Percentiles rank a stretch among this genome's conserved stretches.
These are phyloP conservation scores for Calonectria pseudoturangicola DNA, from an alignment of 2,329 filamentous ascomycete genomes.

Conservation along the genomic window DNA sequence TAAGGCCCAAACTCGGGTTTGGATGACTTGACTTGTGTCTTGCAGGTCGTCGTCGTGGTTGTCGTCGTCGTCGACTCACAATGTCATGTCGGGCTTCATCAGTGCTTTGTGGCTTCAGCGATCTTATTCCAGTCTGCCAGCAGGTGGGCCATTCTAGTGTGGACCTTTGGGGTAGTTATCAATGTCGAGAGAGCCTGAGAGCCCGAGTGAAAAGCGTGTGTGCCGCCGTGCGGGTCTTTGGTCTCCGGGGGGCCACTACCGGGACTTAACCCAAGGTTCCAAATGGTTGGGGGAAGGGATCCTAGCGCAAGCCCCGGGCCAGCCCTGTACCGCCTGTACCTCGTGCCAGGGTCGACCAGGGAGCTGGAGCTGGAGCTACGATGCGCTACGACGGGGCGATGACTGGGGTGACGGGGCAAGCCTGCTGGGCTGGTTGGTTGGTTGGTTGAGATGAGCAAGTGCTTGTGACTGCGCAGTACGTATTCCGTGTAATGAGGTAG, in stretches of 20 bases:
- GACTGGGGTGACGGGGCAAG: constrained; percentile 42
- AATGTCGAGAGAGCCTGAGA: constrained; percentile 20
- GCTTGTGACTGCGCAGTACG: constrained; percentile 18
- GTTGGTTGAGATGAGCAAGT: constrained; percentile 32
- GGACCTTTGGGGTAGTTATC: constrained; percentile 35
- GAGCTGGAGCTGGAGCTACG: constrained; percentile 34
- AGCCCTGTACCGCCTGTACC: constrained; percentile 38
- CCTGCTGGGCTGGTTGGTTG: constrained; percentile 28
- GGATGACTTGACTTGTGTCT: constrained; percentile 24
- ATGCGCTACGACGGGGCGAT: constrained; percentile 42
- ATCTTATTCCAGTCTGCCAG: constrained; percentile 21
- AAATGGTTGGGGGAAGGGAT: constrained; percentile 35
- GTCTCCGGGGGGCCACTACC: constrained; percentile 19
- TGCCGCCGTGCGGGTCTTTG: constrained; percentile 16
- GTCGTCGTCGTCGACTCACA: constrained; percentile 25
- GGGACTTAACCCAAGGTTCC: constrained; percentile 33
- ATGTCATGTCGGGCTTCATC: constrained; percentile 20
- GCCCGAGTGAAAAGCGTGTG: constrained; percentile 13
- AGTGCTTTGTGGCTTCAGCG: constrained; percentile 21
- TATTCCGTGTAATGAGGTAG: constrained; percentile 24
- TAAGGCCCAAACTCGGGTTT: not conserved
- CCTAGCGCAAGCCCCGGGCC: constrained; percentile 33
- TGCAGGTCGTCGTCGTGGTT: constrained; percentile 15
- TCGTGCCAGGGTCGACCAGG: constrained; percentile 33
- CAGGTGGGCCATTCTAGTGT: constrained; percentile 16